Base-by-base conservation (phyloP, 257 asterid species). In the Euphrasia confusa region DNA sequence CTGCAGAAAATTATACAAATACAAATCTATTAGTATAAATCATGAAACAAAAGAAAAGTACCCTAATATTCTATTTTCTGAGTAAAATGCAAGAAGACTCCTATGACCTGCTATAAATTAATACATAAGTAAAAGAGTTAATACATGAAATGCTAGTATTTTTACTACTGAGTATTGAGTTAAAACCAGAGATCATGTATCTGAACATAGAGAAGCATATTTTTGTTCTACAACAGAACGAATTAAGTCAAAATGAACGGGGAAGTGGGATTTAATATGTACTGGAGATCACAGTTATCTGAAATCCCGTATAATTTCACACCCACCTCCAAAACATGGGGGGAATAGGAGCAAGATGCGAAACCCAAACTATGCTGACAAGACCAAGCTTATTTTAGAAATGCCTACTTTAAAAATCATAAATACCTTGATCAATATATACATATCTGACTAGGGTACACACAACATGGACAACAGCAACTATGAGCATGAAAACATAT, bases 241-340 rank as follows among this genome's bases (percentile, higher is more conserved):
- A 35, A 35, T 55, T 59, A 13, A 9, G 52, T 58, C 45, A 28
- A 15, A 60, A 28, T 66, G 59, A 39, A 18, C n/a, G 2, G 40
- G 30, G 54, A 2, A 62, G 39, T 48, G 8, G 18, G 2, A 21
- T 13, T 48, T 5, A 4, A 48, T 1, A 32, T n/a, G 33, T 48
- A 59, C 6, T 35, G 3, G 12, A 1, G 40, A 42, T 62, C 32
- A 21, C 39, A 81, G 72, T 83, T 78, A 60, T 86, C 99, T 30
- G 99, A 86, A 21, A 21, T 21, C 24, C 24, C 0, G 24, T 21
- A 33, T 33, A 33, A 33, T 33, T 8, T 33, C 39, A 32, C 33
- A 79, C 93, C 61, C 82, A 95, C 30, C 88, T 80, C 24, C 68
- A 50, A 27, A 87, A 80, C 75, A 64, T 85, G 54, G 84, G 81